Evolutionary conservation across 139 green algal species (phyloP), one percentile per base, ranked within the genome.

Genomic region (Zygnema cylindricum): DNA sequence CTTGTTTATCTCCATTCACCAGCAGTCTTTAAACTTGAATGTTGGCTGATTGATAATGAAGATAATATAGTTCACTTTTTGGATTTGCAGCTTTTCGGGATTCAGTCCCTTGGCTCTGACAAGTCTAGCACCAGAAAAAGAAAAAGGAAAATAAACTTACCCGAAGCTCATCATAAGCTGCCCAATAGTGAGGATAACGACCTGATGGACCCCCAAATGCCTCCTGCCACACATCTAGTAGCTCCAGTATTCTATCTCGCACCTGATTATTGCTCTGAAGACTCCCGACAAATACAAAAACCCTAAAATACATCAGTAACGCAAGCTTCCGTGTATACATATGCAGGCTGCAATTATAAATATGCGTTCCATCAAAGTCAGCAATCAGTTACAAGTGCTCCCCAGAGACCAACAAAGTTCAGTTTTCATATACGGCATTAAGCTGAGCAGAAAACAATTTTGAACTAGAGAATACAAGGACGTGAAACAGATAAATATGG

Each of bases 151-250:
- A 76, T 57, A 30, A 0, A 35, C 81, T 0, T 49, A 91, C 86
- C 69, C 39, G 69, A 81, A 91, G 63, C 39, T 87, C 63, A 36
- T 91, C 40, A 33, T 91, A 91, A 11, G 86, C 86, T 39, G 30
- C 21, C 16, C 25, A 91, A 81, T 76, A 91, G 78, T 91, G 86
- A 3, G 32, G 55, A 22, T 75, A 90, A 23, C 82, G 33, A 36
- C 86, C 86, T 32, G 42, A n/a, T 22, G 79, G 25, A 1, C 86
- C 86, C 30, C 86, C 86, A 57, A 91, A 91, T 22, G 81, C 81
- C 81, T 91, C 86, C 86, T 91, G 86, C 86, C 86, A 91, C 81
- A 69, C 2, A 41, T 91, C 86, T 33, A 91, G 86, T 32, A 91
- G 81, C 79, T 83, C 38, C 38, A 91, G 79, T 7, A 88, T 69